phyloP scores from a whole-genome alignment of 768 basidiomycete genomes.

The Russula griseocarnosa region DNA sequence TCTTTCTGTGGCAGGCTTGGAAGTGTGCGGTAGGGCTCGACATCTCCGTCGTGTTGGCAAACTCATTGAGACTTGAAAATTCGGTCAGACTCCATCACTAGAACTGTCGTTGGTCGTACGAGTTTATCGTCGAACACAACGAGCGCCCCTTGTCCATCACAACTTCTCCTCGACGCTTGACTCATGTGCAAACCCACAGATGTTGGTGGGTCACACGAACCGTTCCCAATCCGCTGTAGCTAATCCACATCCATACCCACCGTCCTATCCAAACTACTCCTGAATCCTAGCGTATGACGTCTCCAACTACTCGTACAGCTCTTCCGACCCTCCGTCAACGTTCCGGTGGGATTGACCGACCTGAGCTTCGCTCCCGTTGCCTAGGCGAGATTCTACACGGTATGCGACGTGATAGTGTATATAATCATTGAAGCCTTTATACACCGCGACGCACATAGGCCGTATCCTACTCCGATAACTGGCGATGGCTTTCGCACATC shows the following conservation, averaged over 20 bases:
- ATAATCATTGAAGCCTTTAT: too few species aligned
- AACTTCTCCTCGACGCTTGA: constrained; percentile 25
- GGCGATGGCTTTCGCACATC: constrained; percentile 39
- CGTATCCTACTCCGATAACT: constrained; percentile 33
- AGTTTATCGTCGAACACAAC: neutral
- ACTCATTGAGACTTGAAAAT: neutral
- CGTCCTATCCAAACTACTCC: neutral
- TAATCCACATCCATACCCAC: neutral
- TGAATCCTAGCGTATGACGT: constrained; percentile 14
- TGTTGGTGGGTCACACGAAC: constrained; percentile 17
- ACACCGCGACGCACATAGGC: too few species aligned
- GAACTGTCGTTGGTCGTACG: constrained; percentile 21
- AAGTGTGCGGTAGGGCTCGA: constrained; percentile 8
- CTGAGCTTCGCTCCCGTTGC: too few species aligned
- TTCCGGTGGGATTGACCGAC: too few species aligned
- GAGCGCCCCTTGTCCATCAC: constrained; percentile 11
- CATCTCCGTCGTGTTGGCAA: constrained; percentile 6
- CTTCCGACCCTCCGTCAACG: constrained; percentile 11
- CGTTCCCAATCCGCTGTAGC: too few species aligned
- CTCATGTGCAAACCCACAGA: too few species aligned
- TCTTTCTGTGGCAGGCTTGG: constrained; percentile 18
- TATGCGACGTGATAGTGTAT: too few species aligned
- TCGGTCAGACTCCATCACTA: constrained; percentile 8
- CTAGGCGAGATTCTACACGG: too few species aligned
- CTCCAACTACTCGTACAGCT: constrained; percentile 13